Evolutionary conservation across 345 rosid genomes (phyloP).

Genomic region (Rhizophora mangle): DNA sequence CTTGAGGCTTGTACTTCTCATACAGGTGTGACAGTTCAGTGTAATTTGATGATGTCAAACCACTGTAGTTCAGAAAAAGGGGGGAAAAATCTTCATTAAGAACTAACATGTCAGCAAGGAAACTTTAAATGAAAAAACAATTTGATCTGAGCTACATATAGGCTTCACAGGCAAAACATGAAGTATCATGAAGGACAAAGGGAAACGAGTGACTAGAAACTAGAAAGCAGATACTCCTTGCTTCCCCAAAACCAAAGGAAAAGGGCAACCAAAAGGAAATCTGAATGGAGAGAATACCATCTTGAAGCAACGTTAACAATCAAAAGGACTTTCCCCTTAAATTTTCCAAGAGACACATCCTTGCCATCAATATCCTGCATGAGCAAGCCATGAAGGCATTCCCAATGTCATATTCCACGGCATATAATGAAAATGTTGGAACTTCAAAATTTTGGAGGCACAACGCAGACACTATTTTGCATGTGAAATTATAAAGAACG

Average conservation of each 20-base stretch:
- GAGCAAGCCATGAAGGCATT: neutral
- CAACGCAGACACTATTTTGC: too few species aligned
- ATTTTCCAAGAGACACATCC: slow-evolving; percentile 26
- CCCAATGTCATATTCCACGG: neutral
- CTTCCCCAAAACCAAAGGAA: neutral
- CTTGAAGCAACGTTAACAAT: slow-evolving; percentile 34
- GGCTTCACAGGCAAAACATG: neutral
- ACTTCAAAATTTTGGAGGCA: neutral
- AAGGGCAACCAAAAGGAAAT: neutral
- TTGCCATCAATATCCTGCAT: slow-evolving; percentile 29
- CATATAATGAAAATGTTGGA: neutral
- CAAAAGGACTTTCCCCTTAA: slow-evolving; percentile 30
- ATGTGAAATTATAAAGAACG: too few species aligned
- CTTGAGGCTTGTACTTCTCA: slow-evolving; percentile 33
- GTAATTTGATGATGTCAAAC: slow-evolving; percentile 32
- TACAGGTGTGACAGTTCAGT: slow-evolving; percentile 28
- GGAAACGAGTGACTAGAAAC: neutral
- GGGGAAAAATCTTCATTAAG: neutral
- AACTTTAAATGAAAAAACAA: neutral
- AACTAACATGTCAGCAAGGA: neutral
- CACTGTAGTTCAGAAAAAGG: slow-evolving; percentile 6
- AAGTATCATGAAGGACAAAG: neutral
- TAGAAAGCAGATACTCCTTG: neutral
- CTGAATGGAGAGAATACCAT: slow-evolving; percentile 18
- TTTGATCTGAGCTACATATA: neutral